Percentiles rank a stretch among this genome's conserved stretches.
Conservation (phyloP, 1,284 basidiomycete species). For the Trichosporon sp. region DNA sequence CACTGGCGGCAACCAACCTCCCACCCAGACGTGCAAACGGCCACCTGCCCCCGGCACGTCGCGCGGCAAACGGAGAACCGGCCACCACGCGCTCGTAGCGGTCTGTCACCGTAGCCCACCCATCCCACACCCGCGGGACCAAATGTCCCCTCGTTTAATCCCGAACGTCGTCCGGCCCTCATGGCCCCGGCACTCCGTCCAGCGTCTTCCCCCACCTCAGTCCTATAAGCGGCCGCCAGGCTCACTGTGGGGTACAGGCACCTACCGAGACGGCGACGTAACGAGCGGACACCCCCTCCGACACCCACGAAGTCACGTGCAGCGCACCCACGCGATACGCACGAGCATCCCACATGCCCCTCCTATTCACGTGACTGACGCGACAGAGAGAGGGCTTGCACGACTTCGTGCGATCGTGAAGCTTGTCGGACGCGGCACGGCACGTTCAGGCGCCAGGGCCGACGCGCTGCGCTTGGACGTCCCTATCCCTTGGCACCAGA, state of each 20-base stretch:
- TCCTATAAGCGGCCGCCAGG: slow-evolving; percentile 6
- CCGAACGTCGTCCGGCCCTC: slow-evolving; percentile 7
- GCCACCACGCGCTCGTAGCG: neutral
- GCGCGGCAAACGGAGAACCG: slow-evolving; percentile 18
- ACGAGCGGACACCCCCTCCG: neutral
- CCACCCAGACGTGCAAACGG: slow-evolving; percentile 1
- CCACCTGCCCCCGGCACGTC: neutral
- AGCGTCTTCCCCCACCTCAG: neutral
- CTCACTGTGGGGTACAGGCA: neutral
- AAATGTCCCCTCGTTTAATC: neutral
- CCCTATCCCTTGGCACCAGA: neutral
- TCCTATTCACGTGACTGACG: neutral
- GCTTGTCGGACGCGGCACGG: neutral
- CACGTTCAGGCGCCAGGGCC: neutral
- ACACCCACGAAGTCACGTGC: neutral
- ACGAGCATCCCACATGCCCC: neutral
- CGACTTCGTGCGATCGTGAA: neutral
- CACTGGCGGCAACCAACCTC: slow-evolving; percentile 3
- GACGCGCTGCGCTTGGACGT: neutral
- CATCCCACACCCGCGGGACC: neutral
- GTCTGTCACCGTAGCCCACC: slow-evolving; percentile 11
- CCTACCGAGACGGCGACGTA: neutral
- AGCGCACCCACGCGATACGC: neutral
- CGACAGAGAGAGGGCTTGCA: neutral
- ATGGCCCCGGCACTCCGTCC: slow-evolving; percentile 11